Percentiles rank a stretch among this genome's conserved stretches.
Evolutionary conservation across 2,329 filamentous ascomycete genomes (phyloP).

Genomic region (Aspergillus proliferans): DNA sequence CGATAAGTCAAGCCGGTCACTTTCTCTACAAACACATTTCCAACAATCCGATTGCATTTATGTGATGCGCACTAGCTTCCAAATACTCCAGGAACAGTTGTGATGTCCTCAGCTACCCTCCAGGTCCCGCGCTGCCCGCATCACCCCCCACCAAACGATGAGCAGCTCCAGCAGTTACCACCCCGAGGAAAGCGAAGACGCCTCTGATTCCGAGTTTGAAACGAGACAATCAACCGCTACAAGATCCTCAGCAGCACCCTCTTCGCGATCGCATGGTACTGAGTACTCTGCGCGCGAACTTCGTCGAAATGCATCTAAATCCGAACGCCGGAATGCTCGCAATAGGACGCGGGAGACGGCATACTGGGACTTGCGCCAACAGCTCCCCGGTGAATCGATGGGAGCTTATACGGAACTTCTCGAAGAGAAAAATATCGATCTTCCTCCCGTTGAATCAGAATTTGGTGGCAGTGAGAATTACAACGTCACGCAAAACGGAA

Average conservation of each 20-base stretch:
- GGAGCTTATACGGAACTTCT: constrained; percentile 47
- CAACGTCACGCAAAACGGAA: constrained; percentile 57
- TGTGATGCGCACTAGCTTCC: neutral
- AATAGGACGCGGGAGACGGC: constrained; percentile 7
- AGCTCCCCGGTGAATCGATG: constrained; percentile 39
- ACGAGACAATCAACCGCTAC: constrained; percentile 5
- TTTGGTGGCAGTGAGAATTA: constrained; percentile 17
- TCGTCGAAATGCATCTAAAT: neutral
- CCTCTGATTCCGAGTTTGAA: constrained; percentile 13
- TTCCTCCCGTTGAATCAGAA: constrained; percentile 3
- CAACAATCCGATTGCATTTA: constrained; percentile 2
- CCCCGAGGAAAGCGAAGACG: constrained; percentile 27
- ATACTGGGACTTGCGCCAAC: constrained; percentile 8
- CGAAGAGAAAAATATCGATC: constrained; percentile 51
- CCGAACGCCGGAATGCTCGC: neutral
- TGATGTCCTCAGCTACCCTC: constrained; percentile 18
- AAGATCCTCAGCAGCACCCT: neutral
- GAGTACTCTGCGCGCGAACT: neutral
- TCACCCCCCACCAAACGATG: constrained; percentile 34
- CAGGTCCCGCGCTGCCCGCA: constrained; percentile 6
- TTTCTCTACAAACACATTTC: neutral
- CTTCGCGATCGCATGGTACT: neutral
- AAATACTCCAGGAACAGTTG: constrained; percentile 9
- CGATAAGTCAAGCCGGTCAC: neutral
- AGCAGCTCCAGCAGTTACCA: constrained; percentile 31